Evolutionary conservation across 805 yeast species (phyloP).

Genomic region (Babjeviella inositovora): DNA sequence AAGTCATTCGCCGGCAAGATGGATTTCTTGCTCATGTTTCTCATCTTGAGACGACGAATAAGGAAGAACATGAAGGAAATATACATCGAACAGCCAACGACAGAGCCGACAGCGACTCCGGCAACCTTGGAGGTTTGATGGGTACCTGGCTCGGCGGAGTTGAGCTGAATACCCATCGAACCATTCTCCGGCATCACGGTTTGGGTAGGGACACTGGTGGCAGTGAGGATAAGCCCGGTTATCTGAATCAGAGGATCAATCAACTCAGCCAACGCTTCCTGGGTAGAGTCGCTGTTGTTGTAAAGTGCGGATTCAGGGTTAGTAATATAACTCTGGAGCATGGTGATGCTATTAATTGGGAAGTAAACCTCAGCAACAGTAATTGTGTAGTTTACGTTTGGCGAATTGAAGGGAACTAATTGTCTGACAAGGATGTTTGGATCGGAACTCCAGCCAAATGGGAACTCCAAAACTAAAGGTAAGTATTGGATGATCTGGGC

Average conservation of each 20-base stretch:
- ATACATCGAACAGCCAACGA: conserved; percentile 58
- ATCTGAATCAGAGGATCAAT: conserved; percentile 61
- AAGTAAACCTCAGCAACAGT: conserved; percentile 84
- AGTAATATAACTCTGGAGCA: conserved; percentile 30
- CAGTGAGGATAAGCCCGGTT: conserved; percentile 17
- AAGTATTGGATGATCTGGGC: conserved; percentile 78
- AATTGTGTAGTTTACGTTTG: conserved; percentile 44
- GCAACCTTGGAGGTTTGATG: conserved; percentile 29
- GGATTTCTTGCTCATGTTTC: conserved; percentile 9
- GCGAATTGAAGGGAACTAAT: conserved; percentile 60
- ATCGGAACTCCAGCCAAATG: conserved; percentile 25
- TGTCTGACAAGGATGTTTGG: conserved; percentile 41
- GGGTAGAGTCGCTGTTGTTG: conserved; percentile 36
- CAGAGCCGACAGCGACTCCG: conserved; percentile 74
- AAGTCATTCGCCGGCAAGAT: conserved; percentile 3
- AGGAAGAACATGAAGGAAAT: conserved; percentile 41
- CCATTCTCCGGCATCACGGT: conserved; percentile 10
- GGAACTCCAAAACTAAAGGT: conserved; percentile 55
- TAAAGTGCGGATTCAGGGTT: conserved; percentile 44
- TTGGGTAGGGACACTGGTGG: conserved; percentile 2
- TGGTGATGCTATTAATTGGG: conserved; percentile 34
- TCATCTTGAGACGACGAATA: conserved; percentile 30
- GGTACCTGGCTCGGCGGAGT: conserved; percentile 3
- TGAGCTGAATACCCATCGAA: conserved; percentile 15
- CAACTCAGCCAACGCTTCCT: conserved; percentile 39